phyloP scores from a whole-genome alignment of 2,329 filamentous ascomycete genomes.

The Sclerotinia spermophila region DNA sequence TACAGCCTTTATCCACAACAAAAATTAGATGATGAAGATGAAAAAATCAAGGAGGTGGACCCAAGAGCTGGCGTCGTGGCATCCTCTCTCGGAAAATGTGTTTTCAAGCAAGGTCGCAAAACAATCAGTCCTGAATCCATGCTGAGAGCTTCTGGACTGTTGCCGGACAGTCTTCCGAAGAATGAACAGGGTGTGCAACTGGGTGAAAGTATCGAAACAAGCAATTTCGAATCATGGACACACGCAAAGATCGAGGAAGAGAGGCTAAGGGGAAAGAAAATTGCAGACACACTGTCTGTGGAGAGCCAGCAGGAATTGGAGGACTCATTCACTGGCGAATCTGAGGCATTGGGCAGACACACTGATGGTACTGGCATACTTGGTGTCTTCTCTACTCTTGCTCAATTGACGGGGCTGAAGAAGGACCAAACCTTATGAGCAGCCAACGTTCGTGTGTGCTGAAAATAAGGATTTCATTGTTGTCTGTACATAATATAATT shows the following conservation, averaged over 20 bases:
- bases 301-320: conserved; percentile 30
- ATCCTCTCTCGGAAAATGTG: conserved; percentile 54
- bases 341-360: conserved; percentile 39
- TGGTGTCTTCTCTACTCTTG: conserved; percentile 38
- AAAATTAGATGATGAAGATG: conserved; percentile 17
- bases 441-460: background rate
- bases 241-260: conserved; percentile 17
- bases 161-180: conserved; percentile 43
- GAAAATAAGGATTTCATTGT: background rate
- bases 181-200: background rate
- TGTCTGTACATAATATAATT: background rate
- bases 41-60: conserved; percentile 8
- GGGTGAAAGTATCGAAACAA: background rate
- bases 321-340: conserved; percentile 28
- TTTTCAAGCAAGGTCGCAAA: conserved; percentile 57
- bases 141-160: conserved; percentile 54
- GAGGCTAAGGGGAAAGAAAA: conserved; percentile 26
- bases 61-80: conserved; percentile 38
- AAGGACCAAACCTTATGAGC: conserved; percentile 33
- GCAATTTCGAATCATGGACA: background rate
- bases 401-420: conserved; percentile 37
- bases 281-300: conserved; percentile 23
- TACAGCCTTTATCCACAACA: conserved; percentile 39
- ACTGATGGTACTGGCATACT: conserved; percentile 38
- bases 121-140: conserved; percentile 64